Percentiles rank a stretch among this genome's conserved stretches.
These are phyloP conservation scores for Plasmodium blacklocki DNA, from an alignment of 169 alveolate species.

Conservation along the genomic window DNA sequence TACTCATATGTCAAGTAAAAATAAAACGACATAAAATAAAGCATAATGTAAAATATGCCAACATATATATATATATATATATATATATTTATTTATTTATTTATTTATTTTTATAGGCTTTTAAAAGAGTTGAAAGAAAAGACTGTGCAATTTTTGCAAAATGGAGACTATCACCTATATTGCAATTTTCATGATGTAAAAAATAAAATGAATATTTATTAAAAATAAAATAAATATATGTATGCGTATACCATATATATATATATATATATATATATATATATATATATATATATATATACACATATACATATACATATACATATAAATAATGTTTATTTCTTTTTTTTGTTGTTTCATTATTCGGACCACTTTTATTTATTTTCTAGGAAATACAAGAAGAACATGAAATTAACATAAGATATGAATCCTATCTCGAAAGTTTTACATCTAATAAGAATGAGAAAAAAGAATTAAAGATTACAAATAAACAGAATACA, in stretches of 20 bases:
- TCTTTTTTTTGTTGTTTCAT: background rate
- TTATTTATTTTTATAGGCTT: constrained; percentile 3
- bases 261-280: background rate
- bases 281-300: background rate
- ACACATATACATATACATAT: background rate
- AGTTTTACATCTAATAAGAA: background rate
- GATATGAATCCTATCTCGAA: constrained; percentile 39
- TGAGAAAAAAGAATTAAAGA: constrained; percentile 17
- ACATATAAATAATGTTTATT: background rate
- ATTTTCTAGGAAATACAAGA: constrained; percentile 49
- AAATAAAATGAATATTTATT: background rate
- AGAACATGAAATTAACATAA: constrained; percentile 31
- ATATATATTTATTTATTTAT: background rate
- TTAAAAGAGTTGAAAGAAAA: constrained; percentile 23
- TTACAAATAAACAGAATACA: background rate
- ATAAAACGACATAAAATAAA: background rate
- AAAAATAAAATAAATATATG: no score
- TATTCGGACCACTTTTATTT: background rate
- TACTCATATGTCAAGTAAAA: constrained; percentile 26
- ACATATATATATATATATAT: background rate
- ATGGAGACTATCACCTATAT: constrained; percentile 28
- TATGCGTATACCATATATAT: background rate
- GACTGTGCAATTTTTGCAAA: constrained; percentile 30
- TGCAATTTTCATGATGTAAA: constrained; percentile 38
- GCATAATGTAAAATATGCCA: background rate